These are phyloP conservation scores for Amanita muscaria DNA, from an alignment of 768 basidiomycete genomes.

Conservation along the genomic window DNA sequence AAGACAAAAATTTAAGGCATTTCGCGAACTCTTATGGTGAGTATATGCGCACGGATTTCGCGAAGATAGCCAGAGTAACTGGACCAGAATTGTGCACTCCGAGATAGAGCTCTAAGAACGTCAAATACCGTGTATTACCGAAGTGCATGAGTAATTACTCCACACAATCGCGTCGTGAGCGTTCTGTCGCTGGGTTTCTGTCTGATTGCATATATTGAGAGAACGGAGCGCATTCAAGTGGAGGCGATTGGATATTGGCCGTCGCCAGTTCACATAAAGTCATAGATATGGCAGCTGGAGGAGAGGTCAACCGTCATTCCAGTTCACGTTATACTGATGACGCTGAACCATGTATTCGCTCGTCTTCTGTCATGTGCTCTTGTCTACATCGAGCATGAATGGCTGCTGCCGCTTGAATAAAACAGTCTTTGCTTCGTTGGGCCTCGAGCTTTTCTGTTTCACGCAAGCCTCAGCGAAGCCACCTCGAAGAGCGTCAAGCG, in stretches of 20 bases:
- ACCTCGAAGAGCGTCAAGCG: not conserved
- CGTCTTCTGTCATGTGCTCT: constrained; percentile 50
- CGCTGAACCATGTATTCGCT: constrained; percentile 46
- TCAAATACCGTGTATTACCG: not conserved
- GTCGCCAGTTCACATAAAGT: constrained; percentile 76
- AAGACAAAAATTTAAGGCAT: constrained; percentile 11
- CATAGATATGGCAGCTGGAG: constrained; percentile 62
- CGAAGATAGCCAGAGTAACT: constrained; percentile 79
- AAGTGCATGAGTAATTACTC: constrained; percentile 17
- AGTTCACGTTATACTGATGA: not conserved
- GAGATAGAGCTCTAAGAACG: constrained; percentile 49
- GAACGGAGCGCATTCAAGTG: constrained; percentile 53
- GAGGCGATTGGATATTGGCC: constrained; percentile 55
- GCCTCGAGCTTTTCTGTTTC: not conserved
- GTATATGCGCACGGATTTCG: constrained; percentile 53
- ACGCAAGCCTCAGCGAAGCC: not conserved
- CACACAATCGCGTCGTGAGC: constrained; percentile 19
- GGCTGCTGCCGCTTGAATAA: constrained; percentile 40
- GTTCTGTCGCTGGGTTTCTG: constrained; percentile 45
- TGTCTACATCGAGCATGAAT: constrained; percentile 45
- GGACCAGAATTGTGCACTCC: constrained; percentile 80
- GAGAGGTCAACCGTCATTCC: not conserved
- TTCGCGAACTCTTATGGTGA: constrained; percentile 2
- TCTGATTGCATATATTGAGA: constrained; percentile 21
- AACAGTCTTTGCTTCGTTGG: constrained; percentile 47